phyloP scores from a whole-genome alignment of 345 rosid genomes.

The Lenwebbia sp. region DNA sequence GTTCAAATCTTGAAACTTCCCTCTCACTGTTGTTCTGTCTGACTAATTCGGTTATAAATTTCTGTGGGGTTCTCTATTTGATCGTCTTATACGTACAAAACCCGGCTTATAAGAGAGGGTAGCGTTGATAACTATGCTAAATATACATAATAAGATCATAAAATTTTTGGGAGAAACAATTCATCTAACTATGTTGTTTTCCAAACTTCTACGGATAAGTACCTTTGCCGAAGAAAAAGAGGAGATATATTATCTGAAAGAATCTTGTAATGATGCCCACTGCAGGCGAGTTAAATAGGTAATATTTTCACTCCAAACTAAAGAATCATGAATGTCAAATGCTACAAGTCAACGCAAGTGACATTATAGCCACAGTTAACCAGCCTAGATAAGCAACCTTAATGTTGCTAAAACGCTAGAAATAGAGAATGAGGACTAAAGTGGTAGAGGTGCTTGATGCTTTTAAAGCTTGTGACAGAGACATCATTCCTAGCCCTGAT shows the following conservation, averaged over 20 bases:
- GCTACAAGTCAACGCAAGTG: not conserved
- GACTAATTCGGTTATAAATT: not conserved
- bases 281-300: not conserved
- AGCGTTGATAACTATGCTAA: not conserved
- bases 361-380: not conserved
- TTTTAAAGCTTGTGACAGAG: not conserved
- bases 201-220: not conserved
- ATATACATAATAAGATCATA: not conserved
- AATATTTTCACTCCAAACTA: not conserved
- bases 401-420: not conserved
- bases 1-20: not conserved
- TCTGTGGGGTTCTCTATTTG: not conserved
- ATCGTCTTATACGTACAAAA: not conserved
- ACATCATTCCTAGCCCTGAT: not conserved
- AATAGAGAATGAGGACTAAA: not conserved
- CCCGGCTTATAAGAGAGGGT: not conserved
- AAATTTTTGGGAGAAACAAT: not conserved
- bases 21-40: not conserved
- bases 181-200: not conserved
- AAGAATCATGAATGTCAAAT: not conserved
- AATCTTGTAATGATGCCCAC: not conserved
- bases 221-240: not conserved
- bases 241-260: not conserved
- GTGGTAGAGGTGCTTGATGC: not conserved
- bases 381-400: not conserved